phyloP scores from a whole-genome alignment of 805 yeast genomes.

The Kodamaea fukazawae region DNA sequence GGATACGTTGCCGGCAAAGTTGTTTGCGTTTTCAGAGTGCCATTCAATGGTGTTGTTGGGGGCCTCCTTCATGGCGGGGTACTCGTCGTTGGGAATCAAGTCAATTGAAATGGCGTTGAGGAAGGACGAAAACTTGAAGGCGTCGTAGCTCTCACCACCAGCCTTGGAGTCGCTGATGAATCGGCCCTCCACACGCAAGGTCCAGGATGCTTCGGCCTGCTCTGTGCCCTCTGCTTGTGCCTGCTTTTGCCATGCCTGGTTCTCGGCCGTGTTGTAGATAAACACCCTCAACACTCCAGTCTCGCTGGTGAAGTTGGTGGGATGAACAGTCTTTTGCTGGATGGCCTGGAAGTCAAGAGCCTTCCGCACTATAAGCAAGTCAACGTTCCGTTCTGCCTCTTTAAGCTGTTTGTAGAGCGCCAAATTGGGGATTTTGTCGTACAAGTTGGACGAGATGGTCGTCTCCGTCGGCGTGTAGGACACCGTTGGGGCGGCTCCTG shows the following conservation, averaged over 20 bases:
- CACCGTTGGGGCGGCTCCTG: conserved; percentile 35
- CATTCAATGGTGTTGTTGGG: conserved; percentile 68
- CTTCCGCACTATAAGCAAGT: conserved; percentile 78
- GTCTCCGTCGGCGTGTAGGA: conserved; percentile 45
- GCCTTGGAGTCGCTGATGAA: conserved; percentile 53
- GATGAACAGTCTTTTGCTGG: conserved; percentile 40
- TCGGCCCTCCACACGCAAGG: conserved; percentile 85
- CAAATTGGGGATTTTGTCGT: conserved; percentile 62
- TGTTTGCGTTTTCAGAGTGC: conserved; percentile 61
- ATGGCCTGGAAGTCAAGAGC: conserved; percentile 79
- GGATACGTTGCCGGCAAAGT: conserved; percentile 3
- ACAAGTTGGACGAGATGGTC: conserved; percentile 35
- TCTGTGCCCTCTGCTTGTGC: conserved; percentile 22
- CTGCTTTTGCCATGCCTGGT: conserved; percentile 77
- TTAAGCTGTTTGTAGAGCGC: conserved; percentile 64
- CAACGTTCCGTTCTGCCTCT: conserved; percentile 81
- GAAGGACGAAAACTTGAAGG: conserved; percentile 69
- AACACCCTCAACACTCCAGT: conserved; percentile 72
- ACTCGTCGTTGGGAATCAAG: conserved; percentile 44
- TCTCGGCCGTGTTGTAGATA: conserved; percentile 75
- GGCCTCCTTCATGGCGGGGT: conserved; percentile 30
- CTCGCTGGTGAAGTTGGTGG: conserved; percentile 36
- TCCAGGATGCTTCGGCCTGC: conserved; percentile 61
- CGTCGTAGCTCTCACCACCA: conserved; percentile 11
- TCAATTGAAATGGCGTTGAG: conserved; percentile 85